These are phyloP conservation scores for Cryphonectria naterciae DNA, from an alignment of 2,329 filamentous ascomycete genomes.

Conservation along the genomic window DNA sequence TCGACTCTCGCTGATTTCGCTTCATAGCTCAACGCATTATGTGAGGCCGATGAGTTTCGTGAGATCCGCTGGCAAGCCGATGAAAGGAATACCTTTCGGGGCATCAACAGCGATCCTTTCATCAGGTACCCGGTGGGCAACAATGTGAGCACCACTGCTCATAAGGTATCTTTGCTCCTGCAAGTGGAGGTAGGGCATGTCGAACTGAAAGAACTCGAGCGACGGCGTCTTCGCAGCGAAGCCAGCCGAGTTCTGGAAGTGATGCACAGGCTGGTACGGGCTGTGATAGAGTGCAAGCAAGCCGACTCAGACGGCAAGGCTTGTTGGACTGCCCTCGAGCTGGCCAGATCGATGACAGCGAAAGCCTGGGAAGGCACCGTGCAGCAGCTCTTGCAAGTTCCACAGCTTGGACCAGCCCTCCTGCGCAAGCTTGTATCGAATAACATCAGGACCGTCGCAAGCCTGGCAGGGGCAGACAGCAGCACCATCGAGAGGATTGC, in stretches of 20 bases:
- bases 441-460: conserved; percentile 72
- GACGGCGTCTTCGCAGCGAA: conserved; percentile 17
- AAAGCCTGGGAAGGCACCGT: conserved; percentile 80
- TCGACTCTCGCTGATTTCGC: conserved; percentile 21
- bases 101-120: conserved; percentile 69
- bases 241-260: conserved; percentile 63
- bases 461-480: conserved; percentile 68
- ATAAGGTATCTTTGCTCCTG: conserved; percentile 80
- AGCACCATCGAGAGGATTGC: conserved; percentile 77
- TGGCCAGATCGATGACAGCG: conserved; percentile 76
- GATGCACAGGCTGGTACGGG: conserved; percentile 71
- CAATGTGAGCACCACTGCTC: conserved; percentile 64
- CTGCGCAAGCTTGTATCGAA: conserved; percentile 73
- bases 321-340: conserved; percentile 71
- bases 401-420: conserved; percentile 75
- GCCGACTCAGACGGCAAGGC: conserved; percentile 65
- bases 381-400: conserved; percentile 85
- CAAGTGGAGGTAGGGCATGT: conserved; percentile 70
- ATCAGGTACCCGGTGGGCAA: conserved; percentile 75
- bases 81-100: conserved; percentile 72
- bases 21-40: conserved; percentile 65
- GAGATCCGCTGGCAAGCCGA: conserved; percentile 71
- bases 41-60: conserved; percentile 72
- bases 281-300: conserved; percentile 74
- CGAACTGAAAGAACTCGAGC: conserved; percentile 46